A percentile compares a stretch with the other conserved stretches of the same genome.
phyloP scores from a whole-genome alignment of 305 asterid genomes.

The Solanum hybrid region DNA sequence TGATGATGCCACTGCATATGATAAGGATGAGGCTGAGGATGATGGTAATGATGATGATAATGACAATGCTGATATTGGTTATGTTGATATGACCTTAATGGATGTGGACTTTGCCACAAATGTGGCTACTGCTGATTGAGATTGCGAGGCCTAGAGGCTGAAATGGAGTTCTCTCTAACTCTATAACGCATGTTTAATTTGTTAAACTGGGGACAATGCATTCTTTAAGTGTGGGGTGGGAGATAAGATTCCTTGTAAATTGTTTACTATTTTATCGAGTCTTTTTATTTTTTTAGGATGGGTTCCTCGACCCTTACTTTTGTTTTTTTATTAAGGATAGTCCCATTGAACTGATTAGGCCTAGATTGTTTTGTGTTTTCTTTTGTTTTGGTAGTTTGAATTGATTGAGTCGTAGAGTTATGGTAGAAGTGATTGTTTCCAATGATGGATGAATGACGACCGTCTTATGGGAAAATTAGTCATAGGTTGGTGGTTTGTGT shows the following conservation, averaged over 20 bases:
- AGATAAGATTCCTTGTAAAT: neutral
- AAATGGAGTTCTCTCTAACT: neutral
- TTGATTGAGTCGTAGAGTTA: neutral
- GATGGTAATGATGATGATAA: neutral
- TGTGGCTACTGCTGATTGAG: neutral
- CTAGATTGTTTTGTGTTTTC: neutral
- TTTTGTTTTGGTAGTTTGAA: neutral
- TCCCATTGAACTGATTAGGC: neutral
- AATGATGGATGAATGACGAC: neutral
- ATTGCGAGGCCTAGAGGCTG: neutral
- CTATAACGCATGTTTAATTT: neutral
- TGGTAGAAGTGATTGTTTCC: neutral
- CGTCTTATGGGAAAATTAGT: neutral
- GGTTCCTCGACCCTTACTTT: neutral
- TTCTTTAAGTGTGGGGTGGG: neutral
- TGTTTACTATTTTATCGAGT: neutral
- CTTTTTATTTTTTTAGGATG: neutral
- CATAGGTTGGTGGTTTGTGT: neutral
- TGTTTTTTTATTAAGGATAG: neutral
- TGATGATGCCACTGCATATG: neutral
- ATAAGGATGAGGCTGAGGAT: neutral
- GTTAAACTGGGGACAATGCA: neutral
- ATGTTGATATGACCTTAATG: neutral
- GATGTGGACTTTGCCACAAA: neutral
- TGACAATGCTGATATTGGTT: no score